These are phyloP conservation scores for Picea engelmannii DNA, from an alignment of 83 land plant genomes.

Conservation along the genomic window DNA sequence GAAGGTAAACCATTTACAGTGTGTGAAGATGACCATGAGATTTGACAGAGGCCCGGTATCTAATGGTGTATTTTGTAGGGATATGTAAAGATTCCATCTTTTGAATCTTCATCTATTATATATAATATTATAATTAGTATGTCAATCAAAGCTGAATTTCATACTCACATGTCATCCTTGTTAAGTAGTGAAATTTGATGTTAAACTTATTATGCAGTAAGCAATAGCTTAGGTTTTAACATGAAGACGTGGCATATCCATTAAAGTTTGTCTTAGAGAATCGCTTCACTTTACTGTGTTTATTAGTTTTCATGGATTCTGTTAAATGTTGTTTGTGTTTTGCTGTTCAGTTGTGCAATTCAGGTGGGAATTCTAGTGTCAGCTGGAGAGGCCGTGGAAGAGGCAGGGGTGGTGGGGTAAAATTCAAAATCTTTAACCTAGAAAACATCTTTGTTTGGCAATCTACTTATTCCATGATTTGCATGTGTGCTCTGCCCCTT, in stretches of 20 bases:
- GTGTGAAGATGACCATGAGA: neutral
- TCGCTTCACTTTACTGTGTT: neutral
- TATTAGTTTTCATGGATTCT: neutral
- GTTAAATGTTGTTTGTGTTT: neutral
- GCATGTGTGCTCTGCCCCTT: neutral
- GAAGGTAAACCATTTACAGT: too few species aligned
- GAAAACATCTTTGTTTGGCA: neutral
- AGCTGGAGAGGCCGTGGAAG: slow-evolving; percentile 10
- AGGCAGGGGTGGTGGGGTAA: slow-evolving; percentile 14
- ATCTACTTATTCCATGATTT: neutral
- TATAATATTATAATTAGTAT: neutral
- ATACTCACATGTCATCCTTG: neutral
- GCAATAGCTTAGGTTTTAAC: neutral
- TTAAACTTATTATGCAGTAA: neutral
- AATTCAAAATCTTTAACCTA: neutral
- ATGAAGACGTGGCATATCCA: neutral
- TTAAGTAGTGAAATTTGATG: neutral
- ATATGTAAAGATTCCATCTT: neutral
- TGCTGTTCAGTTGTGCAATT: neutral
- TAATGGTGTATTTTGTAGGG: neutral
- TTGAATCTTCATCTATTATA: neutral
- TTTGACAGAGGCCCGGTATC: neutral
- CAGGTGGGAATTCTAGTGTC: slow-evolving; percentile 9
- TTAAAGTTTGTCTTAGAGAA: neutral
- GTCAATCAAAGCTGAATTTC: neutral